These are phyloP conservation scores for Pseudogymnoascus sp. DNA, from an alignment of 2,329 filamentous ascomycete species.

Conservation along the genomic window DNA sequence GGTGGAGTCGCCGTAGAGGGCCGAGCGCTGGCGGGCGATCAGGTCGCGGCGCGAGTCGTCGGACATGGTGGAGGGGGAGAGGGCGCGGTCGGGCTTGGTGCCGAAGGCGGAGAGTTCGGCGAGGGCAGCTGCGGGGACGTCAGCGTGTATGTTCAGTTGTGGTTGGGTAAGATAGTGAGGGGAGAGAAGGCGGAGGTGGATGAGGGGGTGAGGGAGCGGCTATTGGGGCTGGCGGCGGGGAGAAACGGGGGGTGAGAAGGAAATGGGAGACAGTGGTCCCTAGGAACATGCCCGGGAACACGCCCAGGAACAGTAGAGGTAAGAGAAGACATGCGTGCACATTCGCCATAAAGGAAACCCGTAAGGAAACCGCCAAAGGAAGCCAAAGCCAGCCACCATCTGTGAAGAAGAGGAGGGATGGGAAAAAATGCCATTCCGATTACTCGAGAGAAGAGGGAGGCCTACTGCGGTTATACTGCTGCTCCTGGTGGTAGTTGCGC, in stretches of 20 bases:
- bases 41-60: constrained; percentile 94
- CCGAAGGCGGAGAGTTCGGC: constrained; percentile 56
- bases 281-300: background rate
- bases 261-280: background rate
- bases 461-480: constrained; percentile 99
- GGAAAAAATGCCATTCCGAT: constrained; percentile 11
- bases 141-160: background rate
- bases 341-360: constrained; percentile 22
- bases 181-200: background rate
- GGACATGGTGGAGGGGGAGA: constrained; percentile 77
- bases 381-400: constrained; percentile 29
- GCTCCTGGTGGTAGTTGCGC: constrained; percentile 99
- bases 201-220: background rate
- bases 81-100: constrained; percentile 75
- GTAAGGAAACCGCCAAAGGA: constrained; percentile 20
- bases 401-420: constrained; percentile 6
- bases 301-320: background rate
- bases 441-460: constrained; percentile 55
- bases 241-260: background rate
- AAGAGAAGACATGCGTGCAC: constrained; percentile 10
- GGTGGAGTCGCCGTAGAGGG: constrained; percentile 73
- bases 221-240: background rate
- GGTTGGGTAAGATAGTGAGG: background rate
- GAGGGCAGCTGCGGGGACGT: constrained; percentile 42
- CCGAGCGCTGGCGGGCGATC: constrained; percentile 90